Base-by-base conservation (phyloP, 306 rosid genomes). In the Corylus avellana region DNA sequence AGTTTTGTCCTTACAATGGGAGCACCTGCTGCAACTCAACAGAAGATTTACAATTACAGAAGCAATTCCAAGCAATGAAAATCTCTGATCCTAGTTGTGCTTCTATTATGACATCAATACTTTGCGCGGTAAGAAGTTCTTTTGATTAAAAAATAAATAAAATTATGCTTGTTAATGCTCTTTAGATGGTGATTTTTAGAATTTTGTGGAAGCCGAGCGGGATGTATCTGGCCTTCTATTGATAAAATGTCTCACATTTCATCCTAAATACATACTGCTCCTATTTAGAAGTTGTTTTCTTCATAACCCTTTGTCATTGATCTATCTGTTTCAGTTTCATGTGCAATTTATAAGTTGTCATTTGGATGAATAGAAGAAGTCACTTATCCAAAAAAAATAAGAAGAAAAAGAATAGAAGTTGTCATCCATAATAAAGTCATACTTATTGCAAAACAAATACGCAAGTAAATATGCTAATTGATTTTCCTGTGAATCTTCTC, bases 21-120 rank as follows among this genome's bases (percentile, higher is more conserved):
- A 93, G 91, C 78, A 72, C 93, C 16, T 96, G 99, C 82, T 96
- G 99, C 87, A 86, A 96, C 79, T 77, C 96, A 71, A 85, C 85
- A 2, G 83, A 87, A 88, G 99, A 96, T 91, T 79, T 79, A 53
- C 83, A 77, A 66, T 62, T 93, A 66, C 81, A 89, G 84, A 89
- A 89, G 83, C 91, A 90, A 70, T 90, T 90, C 80, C 84, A 83
- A 82, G 72, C 70, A 49, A 89, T 89, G 97, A 87, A 91, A 70
- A 77, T 91, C 35, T 91, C 98, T 86, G 88, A 85, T 80, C 56
- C 86, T 78, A 84, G 66, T 61, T 96, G 99, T 81, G 86, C 94
- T 83, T 84, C 97, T 4, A 80, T 89, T 72, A 35, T 96, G 74
- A 96, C 91, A 85, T 89, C 98, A 70, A 78, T 96, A 78, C 88